Conservation (phyloP, 345 rosid species). For the Limnanthes douglasii region DNA sequence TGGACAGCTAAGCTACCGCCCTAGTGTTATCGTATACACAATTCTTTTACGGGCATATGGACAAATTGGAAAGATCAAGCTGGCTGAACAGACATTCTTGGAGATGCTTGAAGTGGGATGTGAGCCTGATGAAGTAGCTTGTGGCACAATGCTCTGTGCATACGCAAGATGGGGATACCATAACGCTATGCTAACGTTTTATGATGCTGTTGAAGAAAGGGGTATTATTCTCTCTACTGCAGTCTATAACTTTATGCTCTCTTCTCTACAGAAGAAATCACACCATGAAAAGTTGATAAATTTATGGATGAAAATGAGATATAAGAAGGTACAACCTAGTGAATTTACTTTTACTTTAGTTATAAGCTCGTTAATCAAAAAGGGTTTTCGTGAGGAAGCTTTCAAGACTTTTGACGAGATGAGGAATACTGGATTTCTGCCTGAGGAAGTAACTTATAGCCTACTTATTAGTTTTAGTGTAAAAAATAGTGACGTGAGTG, state of each 20-base stretch:
- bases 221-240: conserved; percentile 33
- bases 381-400: conserved; percentile 39
- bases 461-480: conserved; percentile 42
- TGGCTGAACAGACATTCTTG: conserved; percentile 77
- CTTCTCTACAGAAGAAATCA: conserved; percentile 82
- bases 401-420: conserved; percentile 47
- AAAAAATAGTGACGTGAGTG: conserved; percentile 39
- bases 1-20: conserved; percentile 69
- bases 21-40: conserved; percentile 64
- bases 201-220: conserved; percentile 64
- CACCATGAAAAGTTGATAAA: conserved; percentile 53
- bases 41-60: conserved; percentile 65
- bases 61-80: conserved; percentile 72
- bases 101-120: conserved; percentile 90
- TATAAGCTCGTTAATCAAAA: conserved; percentile 57
- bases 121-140: conserved; percentile 88
- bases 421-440: conserved; percentile 46
- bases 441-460: conserved; percentile 77
- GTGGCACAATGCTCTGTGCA: conserved; percentile 85
- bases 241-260: conserved; percentile 83
- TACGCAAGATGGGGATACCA: conserved; percentile 96
- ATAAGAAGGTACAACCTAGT: conserved; percentile 36
- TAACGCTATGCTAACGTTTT: conserved; percentile 61
- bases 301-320: conserved; percentile 57
- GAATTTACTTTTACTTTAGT: conserved; percentile 64